Percentiles rank a stretch among this genome's conserved stretches.
Conservation (phyloP, 2,329 filamentous ascomycete species). For the Epichloe baconii region DNA sequence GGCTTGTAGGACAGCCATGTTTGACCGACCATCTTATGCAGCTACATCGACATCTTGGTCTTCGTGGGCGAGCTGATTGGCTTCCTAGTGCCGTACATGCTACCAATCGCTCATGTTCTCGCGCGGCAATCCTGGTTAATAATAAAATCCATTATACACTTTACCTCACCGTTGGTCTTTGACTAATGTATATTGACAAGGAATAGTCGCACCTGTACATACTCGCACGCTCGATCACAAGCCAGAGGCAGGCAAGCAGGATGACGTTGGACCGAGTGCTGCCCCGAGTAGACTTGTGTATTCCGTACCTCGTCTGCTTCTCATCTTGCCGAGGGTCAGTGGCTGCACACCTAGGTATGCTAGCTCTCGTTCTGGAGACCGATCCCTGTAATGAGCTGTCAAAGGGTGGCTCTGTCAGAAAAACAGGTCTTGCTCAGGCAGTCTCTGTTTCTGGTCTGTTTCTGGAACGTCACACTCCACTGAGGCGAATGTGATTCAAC, state of each 20-base stretch:
- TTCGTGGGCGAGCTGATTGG: not conserved
- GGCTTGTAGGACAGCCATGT: not conserved
- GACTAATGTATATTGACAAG: not conserved
- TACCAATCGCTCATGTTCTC: not conserved
- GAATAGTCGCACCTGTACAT: not conserved
- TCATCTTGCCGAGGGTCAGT: no score
- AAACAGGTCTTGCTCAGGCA: no score
- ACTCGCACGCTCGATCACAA: not conserved
- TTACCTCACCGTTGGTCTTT: not conserved
- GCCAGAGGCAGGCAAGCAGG: not conserved
- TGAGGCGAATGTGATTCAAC: not conserved
- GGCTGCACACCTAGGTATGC: no score
- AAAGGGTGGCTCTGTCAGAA: no score
- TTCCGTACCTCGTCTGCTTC: no score
- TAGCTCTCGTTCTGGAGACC: no score
- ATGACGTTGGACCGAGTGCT: not conserved
- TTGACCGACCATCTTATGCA: not conserved
- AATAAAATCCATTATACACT: not conserved
- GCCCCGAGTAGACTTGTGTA: no score
- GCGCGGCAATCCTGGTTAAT: not conserved
- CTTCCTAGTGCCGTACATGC: not conserved
- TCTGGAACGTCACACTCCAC: constrained; percentile 4
- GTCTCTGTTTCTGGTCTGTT: not conserved
- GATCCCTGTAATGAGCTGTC: no score
- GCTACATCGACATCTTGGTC: not conserved